These are phyloP conservation scores for Picochlorum sp. DNA, from an alignment of 139 green algal genomes.

Conservation along the genomic window DNA sequence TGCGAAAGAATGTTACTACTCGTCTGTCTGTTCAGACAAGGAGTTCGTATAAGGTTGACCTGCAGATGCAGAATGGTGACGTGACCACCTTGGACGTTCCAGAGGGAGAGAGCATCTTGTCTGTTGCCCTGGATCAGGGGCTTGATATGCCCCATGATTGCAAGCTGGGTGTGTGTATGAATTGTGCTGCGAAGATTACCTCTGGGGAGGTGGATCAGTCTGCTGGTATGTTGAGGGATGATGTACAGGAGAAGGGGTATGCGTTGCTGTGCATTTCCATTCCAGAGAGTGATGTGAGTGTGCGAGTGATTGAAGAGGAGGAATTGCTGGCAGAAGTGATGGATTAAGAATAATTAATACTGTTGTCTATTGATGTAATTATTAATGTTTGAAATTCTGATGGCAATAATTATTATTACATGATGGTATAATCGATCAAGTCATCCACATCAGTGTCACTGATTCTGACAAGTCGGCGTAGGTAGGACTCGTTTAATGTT, in stretches of 20 bases:
- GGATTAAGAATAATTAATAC: not conserved
- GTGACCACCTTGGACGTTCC: conserved; percentile 47
- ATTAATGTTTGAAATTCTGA: too few species aligned
- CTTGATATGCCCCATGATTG: conserved; percentile 78
- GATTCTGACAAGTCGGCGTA: conserved; percentile 44
- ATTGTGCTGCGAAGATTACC: conserved; percentile 62
- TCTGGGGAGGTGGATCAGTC: conserved; percentile 64
- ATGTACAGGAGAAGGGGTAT: conserved; percentile 59
- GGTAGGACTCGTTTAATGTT: conserved; percentile 47
- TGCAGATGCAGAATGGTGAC: conserved; percentile 23
- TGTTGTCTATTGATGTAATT: not conserved
- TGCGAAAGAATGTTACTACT: too few species aligned
- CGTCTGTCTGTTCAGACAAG: too few species aligned
- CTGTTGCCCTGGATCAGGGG: conserved; percentile 55
- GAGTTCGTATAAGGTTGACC: not conserved
- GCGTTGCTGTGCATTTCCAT: conserved; percentile 35
- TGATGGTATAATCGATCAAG: not conserved
- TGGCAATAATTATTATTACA: too few species aligned
- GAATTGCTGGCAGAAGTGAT: conserved; percentile 11
- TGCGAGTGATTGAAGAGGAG: conserved; percentile 6
- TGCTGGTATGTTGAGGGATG: conserved; percentile 73
- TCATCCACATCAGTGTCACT: conserved; percentile 41
- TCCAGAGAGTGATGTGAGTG: conserved; percentile 10
- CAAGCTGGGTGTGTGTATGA: conserved; percentile 81
- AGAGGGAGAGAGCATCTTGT: conserved; percentile 58